phyloP scores from a whole-genome alignment of 2,329 filamentous ascomycete genomes.

The Ilyonectria mors-panacis region DNA sequence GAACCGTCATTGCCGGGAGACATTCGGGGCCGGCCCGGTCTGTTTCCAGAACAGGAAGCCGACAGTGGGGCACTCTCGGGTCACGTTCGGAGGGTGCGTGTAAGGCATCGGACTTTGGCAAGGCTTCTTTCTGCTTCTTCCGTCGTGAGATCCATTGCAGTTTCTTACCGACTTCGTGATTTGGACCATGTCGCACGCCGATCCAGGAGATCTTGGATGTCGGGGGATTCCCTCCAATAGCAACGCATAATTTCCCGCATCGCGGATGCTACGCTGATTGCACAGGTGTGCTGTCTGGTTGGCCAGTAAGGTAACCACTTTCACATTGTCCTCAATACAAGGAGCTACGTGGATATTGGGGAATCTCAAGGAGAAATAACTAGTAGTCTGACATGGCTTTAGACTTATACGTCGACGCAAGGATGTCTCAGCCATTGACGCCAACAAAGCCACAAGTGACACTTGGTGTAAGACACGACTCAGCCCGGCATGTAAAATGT shows the following conservation, averaged over 20 bases:
- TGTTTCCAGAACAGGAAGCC: conserved; percentile 9
- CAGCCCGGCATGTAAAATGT: not conserved
- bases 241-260: not conserved
- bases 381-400: not conserved
- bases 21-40: not conserved
- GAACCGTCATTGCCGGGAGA: not conserved
- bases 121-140: not conserved
- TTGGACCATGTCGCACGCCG: not conserved
- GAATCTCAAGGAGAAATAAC: not conserved
- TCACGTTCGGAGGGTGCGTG: not conserved
- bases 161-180: not conserved
- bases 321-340: not conserved
- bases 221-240: not conserved
- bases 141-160: not conserved
- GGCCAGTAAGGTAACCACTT: not conserved
- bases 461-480: not conserved
- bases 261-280: not conserved
- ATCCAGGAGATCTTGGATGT: not conserved
- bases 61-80: conserved; percentile 7
- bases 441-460: not conserved
- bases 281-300: not conserved
- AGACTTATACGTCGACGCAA: not conserved
- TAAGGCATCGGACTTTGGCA: not conserved
- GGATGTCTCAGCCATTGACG: not conserved
- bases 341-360: not conserved